Conservation (phyloP, 75 land plant genomes). For the Cryptomeria japonica region DNA sequence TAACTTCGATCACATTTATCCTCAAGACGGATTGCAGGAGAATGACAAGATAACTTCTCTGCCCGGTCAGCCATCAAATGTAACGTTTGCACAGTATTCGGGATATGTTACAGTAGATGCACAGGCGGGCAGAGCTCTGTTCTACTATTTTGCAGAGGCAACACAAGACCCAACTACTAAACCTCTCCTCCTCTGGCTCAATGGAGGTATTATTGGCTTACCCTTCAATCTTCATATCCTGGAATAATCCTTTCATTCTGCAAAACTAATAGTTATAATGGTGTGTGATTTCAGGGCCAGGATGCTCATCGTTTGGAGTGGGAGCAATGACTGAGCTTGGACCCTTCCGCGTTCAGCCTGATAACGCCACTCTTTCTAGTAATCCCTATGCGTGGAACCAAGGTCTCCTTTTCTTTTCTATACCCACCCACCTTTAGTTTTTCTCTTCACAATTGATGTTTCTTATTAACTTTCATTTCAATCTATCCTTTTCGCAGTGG, state of each 20-base stretch:
- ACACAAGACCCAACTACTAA: conserved; percentile 21
- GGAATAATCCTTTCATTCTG: no score
- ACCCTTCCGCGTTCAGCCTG: neutral
- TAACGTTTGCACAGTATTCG: conserved; percentile 29
- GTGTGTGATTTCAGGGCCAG: neutral
- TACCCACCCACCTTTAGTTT: neutral
- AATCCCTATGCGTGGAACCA: neutral
- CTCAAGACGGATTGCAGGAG: neutral
- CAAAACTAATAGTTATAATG: no score
- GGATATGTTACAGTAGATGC: conserved; percentile 38
- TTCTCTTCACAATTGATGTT: neutral
- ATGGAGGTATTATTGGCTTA: conserved; percentile 38
- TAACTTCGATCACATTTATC: neutral
- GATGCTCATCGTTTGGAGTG: neutral
- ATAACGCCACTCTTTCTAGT: neutral
- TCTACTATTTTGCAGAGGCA: conserved; percentile 66
- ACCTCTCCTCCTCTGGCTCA: conserved; percentile 23
- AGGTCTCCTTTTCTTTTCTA: neutral
- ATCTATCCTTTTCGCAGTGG: no score
- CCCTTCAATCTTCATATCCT: neutral
- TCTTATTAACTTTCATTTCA: neutral
- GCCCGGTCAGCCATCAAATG: conserved; percentile 14
- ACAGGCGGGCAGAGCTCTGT: conserved; percentile 25
- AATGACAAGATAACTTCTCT: no score
- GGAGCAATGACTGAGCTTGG: no score